Evolutionary conservation across 352 stramenopile species (phyloP), one percentile per base, ranked within the genome.

Genomic region (Phytopythium cucurbitacearum): DNA sequence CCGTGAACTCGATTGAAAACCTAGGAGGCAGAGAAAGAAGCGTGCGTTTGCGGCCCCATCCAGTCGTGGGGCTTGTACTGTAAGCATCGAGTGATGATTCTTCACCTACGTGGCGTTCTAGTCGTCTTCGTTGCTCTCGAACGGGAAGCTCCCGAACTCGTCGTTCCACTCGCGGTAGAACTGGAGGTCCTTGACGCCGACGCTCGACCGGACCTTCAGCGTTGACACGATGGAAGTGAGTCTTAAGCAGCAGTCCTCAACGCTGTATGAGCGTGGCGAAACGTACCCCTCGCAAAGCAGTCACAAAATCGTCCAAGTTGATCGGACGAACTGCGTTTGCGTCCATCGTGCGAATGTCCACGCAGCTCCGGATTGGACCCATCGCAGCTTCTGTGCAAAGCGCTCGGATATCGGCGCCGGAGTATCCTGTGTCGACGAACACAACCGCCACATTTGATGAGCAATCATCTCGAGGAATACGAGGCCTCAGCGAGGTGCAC

Each of bases 351-450:
- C 83, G 76, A 54, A 97, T 97, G 56, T 91, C 80, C 1, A 54
- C 51, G 43, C 83, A 89, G 13, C 67, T 87, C 51, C 69, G 82
- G 46, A 99, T 94, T 3, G 97, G 97, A 11, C 95, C 96, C 95
- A 99, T 99, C 5, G 97, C 94, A 33, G 97, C 98, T 59, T 99
- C 97, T 0, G 84, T 97, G 60, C 95, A 99, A 21, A 99, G 69
- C n/a, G 92, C 85, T 38, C 94, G 94, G 21, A 99, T 80, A 71
- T 99, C 98, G 8, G 97, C 96, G 47, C 97, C 97, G 52, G 93
- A 99, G 70, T 98, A 99, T 5, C 97, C 96, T 88, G 44, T 40
- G 11, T 21, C 43, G 37, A 39, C 57, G 21, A n/a, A 61, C 43
- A 10, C 36, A 33, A 59, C 1, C 37, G 10, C 36, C 37, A 11